Conservation (phyloP, 305 asterid genomes). For the Fraxinus baroniana region DNA sequence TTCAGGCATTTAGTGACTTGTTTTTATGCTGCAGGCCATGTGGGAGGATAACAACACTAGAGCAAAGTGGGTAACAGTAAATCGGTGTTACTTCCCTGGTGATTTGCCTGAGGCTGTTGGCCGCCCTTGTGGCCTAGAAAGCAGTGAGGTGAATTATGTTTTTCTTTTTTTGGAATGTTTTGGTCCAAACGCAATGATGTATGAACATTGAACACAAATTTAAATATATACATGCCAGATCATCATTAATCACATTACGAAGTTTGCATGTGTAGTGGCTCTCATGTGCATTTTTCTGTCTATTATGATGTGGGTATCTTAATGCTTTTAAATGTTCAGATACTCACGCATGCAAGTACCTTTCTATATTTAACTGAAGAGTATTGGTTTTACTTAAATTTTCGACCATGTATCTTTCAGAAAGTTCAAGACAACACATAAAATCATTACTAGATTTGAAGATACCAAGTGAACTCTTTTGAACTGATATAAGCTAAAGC, state of each 20-base stretch:
- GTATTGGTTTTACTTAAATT: background rate
- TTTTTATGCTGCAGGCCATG: slow-evolving; percentile 63
- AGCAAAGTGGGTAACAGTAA: slow-evolving; percentile 68
- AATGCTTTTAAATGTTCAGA: background rate
- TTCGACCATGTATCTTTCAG: background rate
- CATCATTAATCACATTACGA: background rate
- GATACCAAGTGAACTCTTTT: background rate
- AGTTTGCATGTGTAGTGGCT: slow-evolving; percentile 1
- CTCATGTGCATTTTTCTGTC: slow-evolving; percentile 11
- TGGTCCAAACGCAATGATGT: slow-evolving; percentile 1
- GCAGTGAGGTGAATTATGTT: slow-evolving; percentile 66
- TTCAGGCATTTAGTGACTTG: slow-evolving; percentile 28
- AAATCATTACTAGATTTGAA: background rate
- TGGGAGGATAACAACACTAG: slow-evolving; percentile 78
- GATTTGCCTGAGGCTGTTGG: slow-evolving; percentile 95
- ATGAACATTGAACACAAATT: slow-evolving; percentile 15
- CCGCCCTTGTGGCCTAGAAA: slow-evolving; percentile 88
- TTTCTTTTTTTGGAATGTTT: slow-evolving; percentile 11
- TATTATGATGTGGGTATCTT: slow-evolving; percentile 4
- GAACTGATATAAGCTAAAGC: background rate
- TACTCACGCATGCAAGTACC: background rate
- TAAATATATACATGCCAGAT: background rate
- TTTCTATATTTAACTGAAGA: background rate
- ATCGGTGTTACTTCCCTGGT: slow-evolving; percentile 79
- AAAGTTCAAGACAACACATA: background rate